Conservation (phyloP, 2,329 filamentous ascomycete genomes). For the Trichoderma sp. region DNA sequence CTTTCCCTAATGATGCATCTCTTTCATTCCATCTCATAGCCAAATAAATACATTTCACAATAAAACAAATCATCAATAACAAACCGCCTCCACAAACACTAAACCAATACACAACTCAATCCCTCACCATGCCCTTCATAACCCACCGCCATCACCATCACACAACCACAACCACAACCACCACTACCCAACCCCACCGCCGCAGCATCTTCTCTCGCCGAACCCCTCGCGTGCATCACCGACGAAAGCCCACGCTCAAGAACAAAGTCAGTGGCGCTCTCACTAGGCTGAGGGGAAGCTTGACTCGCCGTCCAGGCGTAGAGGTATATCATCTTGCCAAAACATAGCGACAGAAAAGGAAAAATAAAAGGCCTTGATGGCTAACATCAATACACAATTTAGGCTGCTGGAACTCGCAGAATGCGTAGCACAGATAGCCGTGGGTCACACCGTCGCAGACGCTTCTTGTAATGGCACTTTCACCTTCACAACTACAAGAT, state of each 20-base stretch:
- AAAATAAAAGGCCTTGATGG: not conserved
- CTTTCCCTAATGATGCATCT: not conserved
- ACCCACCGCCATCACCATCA: conserved; percentile 33
- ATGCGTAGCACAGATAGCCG: conserved; percentile 74
- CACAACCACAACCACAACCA: conserved; percentile 39
- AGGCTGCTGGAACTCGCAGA: conserved; percentile 70
- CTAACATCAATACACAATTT: not conserved
- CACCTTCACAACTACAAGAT: not conserved
- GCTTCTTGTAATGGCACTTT: conserved; percentile 16
- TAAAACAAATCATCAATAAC: not conserved
- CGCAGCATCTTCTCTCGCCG: conserved; percentile 39
- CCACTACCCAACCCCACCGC: conserved; percentile 39
- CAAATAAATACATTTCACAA: not conserved
- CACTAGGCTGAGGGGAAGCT: conserved; percentile 66
- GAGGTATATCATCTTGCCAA: conserved; percentile 50
- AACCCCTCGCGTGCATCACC: conserved; percentile 56
- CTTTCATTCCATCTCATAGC: not conserved
- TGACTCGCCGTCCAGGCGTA: conserved; percentile 65
- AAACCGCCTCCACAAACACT: not conserved
- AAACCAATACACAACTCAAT: not conserved
- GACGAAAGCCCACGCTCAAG: conserved; percentile 64
- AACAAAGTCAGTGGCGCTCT: conserved; percentile 78
- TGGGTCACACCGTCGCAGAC: conserved; percentile 42
- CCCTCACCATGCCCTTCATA: conserved; percentile 21
- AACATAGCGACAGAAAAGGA: rapidly evolving